phyloP scores from a whole-genome alignment of 2,329 filamentous ascomycete genomes.

The Botrytis fragariae region DNA sequence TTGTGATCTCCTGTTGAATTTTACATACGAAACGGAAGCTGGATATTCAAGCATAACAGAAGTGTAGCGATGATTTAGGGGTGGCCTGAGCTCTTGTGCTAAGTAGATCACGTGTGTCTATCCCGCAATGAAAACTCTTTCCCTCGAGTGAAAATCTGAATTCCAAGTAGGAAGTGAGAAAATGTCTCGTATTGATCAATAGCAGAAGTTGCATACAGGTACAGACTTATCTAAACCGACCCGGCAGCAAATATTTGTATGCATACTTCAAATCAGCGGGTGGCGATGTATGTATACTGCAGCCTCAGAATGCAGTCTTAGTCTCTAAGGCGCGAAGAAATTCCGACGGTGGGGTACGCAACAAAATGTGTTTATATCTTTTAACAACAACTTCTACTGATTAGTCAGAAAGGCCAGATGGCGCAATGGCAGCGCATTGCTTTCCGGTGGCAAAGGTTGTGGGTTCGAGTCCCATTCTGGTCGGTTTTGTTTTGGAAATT shows the following conservation, averaged over 20 bases:
- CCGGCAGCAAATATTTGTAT: neutral
- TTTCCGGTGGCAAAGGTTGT: constrained; percentile 36
- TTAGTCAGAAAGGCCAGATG: constrained; percentile 21
- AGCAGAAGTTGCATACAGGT: neutral
- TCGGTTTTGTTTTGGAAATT: constrained; percentile 17
- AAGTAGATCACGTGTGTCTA: neutral
- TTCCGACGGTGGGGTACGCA: neutral
- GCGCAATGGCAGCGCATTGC: constrained; percentile 34
- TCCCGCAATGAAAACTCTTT: neutral
- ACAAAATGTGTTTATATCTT: neutral
- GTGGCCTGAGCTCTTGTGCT: neutral
- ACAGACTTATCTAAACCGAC: neutral
- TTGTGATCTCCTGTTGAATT: too few species aligned
- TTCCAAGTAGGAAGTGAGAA: neutral
- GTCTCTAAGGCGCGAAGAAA: neutral
- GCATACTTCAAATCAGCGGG: neutral
- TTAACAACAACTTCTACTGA: fast-evolving
- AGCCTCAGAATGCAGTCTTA: neutral
- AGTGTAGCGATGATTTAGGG: too few species aligned
- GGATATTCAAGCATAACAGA: too few species aligned
- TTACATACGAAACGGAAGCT: too few species aligned
- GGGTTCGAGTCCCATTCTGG: constrained; percentile 33
- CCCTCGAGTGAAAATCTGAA: neutral
- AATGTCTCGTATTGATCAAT: neutral
- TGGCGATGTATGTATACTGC: too few species aligned